Conservation (phyloP, 225 moss, liverwort and hornwort genomes). For the Antitrichia curtipendula region DNA sequence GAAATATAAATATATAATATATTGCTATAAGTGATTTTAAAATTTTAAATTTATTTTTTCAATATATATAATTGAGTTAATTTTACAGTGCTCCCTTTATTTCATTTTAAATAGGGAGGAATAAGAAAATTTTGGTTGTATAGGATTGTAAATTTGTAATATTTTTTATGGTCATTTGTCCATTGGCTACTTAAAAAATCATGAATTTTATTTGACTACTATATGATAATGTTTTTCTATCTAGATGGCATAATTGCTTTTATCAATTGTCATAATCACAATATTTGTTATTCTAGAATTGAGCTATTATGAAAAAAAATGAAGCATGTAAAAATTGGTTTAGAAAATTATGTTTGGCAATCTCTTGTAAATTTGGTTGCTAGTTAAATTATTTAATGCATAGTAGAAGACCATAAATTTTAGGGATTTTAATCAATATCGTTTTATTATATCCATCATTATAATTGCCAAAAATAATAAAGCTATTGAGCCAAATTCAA, state of each 20-base stretch:
- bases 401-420: background rate
- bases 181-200: background rate
- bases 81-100: background rate
- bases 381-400: background rate
- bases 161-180: background rate
- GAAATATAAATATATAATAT: background rate
- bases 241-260: background rate
- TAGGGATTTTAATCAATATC: rapidly evolving
- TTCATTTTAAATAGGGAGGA: background rate
- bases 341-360: background rate
- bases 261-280: background rate
- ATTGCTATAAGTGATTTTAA: background rate
- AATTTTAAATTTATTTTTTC: background rate
- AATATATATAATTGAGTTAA: background rate
- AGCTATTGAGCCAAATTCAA: background rate
- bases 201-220: background rate
- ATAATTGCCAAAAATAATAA: background rate
- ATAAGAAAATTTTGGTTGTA: background rate
- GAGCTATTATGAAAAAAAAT: background rate
- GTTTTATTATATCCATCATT: background rate
- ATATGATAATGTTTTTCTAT: background rate
- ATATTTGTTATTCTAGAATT: background rate
- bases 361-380: background rate
- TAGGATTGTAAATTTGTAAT: background rate
- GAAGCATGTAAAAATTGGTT: background rate